Percentiles rank a stretch among this genome's conserved stretches.
phyloP scores from a whole-genome alignment of 495 filamentous ascomycete species.

The Penicillium dipodomyicola region DNA sequence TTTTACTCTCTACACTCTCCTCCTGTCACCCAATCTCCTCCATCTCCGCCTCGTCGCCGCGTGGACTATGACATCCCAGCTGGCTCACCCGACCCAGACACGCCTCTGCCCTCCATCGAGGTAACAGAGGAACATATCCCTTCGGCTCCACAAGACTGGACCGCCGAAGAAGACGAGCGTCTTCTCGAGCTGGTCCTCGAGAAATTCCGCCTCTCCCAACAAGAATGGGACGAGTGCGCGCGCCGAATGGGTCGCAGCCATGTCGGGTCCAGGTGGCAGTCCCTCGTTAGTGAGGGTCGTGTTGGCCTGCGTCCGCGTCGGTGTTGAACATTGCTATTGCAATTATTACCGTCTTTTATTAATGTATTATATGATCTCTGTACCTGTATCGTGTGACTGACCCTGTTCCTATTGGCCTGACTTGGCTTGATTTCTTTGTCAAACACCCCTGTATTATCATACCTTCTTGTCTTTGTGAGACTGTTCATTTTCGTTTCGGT shows the following conservation, averaged over 20 bases:
- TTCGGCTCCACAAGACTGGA: slow-evolving; percentile 48
- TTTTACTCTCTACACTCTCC: slow-evolving; percentile 58
- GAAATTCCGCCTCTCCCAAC: slow-evolving; percentile 68
- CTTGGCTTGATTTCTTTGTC: slow-evolving; percentile 11
- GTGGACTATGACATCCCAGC: slow-evolving; percentile 11
- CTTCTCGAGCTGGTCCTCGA: slow-evolving; percentile 72
- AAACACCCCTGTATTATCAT: slow-evolving; percentile 28
- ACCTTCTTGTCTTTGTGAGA: slow-evolving; percentile 7
- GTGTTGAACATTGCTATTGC: slow-evolving; percentile 26
- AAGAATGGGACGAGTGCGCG: slow-evolving; percentile 79
- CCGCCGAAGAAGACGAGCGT: slow-evolving; percentile 64
- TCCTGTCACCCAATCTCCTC: slow-evolving; percentile 39
- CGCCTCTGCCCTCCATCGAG: slow-evolving; percentile 44
- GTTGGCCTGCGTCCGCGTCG: slow-evolving; percentile 46
- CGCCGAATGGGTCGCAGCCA: slow-evolving; percentile 58
- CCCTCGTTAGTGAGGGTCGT: slow-evolving; percentile 60
- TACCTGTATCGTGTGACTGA: slow-evolving; percentile 6
- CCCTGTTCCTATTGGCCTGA: slow-evolving; percentile 2
- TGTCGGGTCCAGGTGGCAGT: slow-evolving; percentile 68
- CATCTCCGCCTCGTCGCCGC: slow-evolving; percentile 29
- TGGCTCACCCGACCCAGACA: slow-evolving; percentile 31
- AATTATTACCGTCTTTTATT: slow-evolving; percentile 9
- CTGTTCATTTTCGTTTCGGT: slow-evolving; percentile 1
- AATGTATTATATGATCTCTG: slow-evolving; percentile 29
- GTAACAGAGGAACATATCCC: slow-evolving; percentile 24